Base-by-base conservation (phyloP, 352 stramenopile species). In the Phytophthora foliorum region DNA sequence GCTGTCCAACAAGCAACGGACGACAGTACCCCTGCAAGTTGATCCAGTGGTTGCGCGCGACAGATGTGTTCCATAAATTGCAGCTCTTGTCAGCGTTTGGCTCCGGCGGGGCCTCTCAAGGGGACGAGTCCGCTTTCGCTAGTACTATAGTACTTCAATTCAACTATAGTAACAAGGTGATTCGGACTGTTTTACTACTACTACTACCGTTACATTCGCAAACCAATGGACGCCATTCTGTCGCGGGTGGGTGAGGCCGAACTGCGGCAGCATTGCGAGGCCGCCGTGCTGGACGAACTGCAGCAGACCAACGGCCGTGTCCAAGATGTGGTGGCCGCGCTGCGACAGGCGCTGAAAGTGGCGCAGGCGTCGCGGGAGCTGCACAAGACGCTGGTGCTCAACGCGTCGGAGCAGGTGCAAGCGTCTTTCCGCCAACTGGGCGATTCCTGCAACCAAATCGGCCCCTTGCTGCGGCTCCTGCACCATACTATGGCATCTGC, bases 341-440 rank as follows among this genome's bases (percentile, higher is more conserved):
- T 72, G 41, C 14, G 63, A 27, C 49, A 36, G 27, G 49, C 36
- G 57, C 49, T 68, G 22, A 63, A 72, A 46, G 64, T 72, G 14
- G 42, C 46, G 21, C 49, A 52, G 48, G 64, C 64, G 32, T 72
- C 64, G n/a, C 64, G 51, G 25, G 50, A 72, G 24, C 42, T 72
- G 19, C 64, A 72, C 32, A 55, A 58, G 51, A 62, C 64, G 50
- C 57, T 68, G 41, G 50, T 68, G 22, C 48, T 72, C 29, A 72
- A 67, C 48, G 32, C 7, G 4, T 72, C 56, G 19, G 49, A 62
- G 16, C 39, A 53, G 36, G 57, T 72, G 17, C 56, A 67, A 44
- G 14, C 41, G 57, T 57, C 63, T 6, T 72, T 67, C 49, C 63
- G 56, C 13, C 63, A 54, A 49, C 41, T 72, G 49, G 56, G 55